phyloP scores from a whole-genome alignment of 345 rosid genomes.

The Clarkia xantiana region DNA sequence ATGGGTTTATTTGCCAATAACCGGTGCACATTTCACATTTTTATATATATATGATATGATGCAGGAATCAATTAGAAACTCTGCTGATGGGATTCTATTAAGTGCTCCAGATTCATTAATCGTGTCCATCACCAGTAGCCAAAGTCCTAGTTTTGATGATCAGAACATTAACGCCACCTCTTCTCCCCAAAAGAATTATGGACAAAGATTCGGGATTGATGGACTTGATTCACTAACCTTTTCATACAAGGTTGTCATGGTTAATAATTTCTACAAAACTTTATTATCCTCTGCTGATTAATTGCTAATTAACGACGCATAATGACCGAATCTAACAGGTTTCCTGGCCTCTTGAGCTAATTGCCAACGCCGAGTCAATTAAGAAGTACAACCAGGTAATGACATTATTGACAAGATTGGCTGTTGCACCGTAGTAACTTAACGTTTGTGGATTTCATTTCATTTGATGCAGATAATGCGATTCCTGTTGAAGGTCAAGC shows the following conservation, averaged over 20 bases:
- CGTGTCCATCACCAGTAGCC: constrained; percentile 47
- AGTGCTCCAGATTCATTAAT: constrained; percentile 76
- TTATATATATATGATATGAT: too few species aligned
- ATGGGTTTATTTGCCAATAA: too few species aligned
- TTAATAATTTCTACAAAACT: not conserved
- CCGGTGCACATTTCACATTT: too few species aligned
- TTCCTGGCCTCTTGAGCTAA: constrained; percentile 97
- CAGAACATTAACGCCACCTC: constrained; percentile 29
- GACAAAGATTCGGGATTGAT: constrained; percentile 55
- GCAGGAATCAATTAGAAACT: constrained; percentile 91
- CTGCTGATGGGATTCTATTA: constrained; percentile 73
- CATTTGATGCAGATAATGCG: constrained; percentile 62
- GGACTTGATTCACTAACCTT: constrained; percentile 71
- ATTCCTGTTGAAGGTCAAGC: constrained; percentile 89
- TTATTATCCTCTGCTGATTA: constrained; percentile 3
- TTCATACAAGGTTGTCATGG: constrained; percentile 51
- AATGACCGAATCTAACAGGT: constrained; percentile 33
- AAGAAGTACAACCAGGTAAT: constrained; percentile 90
- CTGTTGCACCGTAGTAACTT: constrained; percentile 4
- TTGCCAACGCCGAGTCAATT: constrained; percentile 75
- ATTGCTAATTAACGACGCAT: not conserved
- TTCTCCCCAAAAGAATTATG: constrained; percentile 31
- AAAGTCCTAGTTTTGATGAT: constrained; percentile 37
- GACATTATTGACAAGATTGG: constrained; percentile 4
- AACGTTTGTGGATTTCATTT: constrained; percentile 13